phyloP scores from a whole-genome alignment of 305 asterid genomes.

The Rubia peregrina region DNA sequence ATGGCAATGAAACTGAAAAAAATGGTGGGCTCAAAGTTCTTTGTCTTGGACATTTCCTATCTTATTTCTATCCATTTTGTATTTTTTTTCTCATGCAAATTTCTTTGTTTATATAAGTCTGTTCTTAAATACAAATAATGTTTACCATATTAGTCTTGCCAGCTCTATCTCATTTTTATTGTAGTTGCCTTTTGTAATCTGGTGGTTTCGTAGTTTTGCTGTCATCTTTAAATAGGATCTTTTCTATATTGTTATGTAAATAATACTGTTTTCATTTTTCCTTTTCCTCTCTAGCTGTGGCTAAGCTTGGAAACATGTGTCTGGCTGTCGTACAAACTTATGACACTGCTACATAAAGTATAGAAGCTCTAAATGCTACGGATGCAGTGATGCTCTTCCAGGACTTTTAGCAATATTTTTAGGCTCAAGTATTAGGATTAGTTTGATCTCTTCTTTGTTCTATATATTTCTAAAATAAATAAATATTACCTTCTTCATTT shows the following conservation, averaged over 20 bases:
- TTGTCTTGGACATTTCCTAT: neutral
- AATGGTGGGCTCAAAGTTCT: slow-evolving; percentile 41
- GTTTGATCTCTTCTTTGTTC: neutral
- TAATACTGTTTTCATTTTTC: slow-evolving; percentile 17
- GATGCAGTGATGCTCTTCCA: slow-evolving; percentile 83
- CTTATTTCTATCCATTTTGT: neutral
- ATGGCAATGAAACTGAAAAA: slow-evolving; percentile 69
- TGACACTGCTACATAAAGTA: slow-evolving; percentile 69
- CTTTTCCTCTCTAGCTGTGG: slow-evolving; percentile 44
- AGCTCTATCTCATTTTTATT: neutral
- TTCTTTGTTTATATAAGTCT: neutral
- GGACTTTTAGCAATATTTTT: slow-evolving; percentile 28
- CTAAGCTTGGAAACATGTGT: slow-evolving; percentile 67
- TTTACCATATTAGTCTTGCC: neutral
- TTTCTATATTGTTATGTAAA: neutral
- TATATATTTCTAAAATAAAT: no score
- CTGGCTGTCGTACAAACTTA: slow-evolving; percentile 78
- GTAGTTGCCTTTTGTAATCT: neutral
- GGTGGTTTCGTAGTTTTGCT: neutral
- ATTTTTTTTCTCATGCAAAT: neutral
- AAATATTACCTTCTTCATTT: neutral
- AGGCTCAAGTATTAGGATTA: neutral
- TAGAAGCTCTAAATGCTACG: slow-evolving; percentile 72
- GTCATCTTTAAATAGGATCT: neutral
- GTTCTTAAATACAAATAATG: neutral